Conservation (phyloP, 2,329 filamentous ascomycete species). For the Colletotrichum salicis region DNA sequence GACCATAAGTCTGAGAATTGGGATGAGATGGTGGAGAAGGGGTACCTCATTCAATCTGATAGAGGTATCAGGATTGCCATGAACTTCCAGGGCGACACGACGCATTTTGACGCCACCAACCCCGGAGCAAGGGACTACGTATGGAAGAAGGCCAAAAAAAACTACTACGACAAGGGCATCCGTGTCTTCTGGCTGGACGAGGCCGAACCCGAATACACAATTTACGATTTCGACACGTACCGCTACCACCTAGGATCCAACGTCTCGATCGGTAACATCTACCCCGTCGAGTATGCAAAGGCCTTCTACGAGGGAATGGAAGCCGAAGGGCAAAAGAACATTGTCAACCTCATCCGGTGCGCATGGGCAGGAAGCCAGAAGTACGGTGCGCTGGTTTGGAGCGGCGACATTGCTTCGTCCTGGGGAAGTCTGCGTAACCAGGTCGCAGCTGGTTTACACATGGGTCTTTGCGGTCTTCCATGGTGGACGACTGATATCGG, state of each 20-base stretch:
- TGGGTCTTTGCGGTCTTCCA: constrained; percentile 71
- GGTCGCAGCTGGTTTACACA: constrained; percentile 71
- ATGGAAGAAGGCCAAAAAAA: constrained; percentile 67
- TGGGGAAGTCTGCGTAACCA: constrained; percentile 70
- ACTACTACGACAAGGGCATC: constrained; percentile 72
- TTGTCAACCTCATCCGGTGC: constrained; percentile 65
- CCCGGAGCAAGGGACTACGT: constrained; percentile 67
- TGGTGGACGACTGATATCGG: constrained; percentile 80
- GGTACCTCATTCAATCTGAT: constrained; percentile 69
- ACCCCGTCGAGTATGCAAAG: constrained; percentile 66
- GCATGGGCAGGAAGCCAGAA: constrained; percentile 68
- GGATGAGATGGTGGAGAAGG: constrained; percentile 51
- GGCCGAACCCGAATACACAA: constrained; percentile 72
- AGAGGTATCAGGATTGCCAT: constrained; percentile 68
- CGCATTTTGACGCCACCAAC: constrained; percentile 73
- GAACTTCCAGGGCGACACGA: constrained; percentile 67
- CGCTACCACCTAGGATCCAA: constrained; percentile 61
- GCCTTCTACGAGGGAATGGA: constrained; percentile 70
- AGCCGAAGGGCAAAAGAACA: constrained; percentile 61
- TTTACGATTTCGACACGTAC: constrained; percentile 75
- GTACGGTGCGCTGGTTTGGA: constrained; percentile 74
- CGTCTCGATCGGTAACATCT: constrained; percentile 65
- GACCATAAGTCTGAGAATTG: constrained; percentile 45
- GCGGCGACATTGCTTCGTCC: constrained; percentile 72
- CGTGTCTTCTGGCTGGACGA: constrained; percentile 76